Base-by-base conservation (phyloP, 1,139 yeast genomes). In the Hansenula sp. region DNA sequence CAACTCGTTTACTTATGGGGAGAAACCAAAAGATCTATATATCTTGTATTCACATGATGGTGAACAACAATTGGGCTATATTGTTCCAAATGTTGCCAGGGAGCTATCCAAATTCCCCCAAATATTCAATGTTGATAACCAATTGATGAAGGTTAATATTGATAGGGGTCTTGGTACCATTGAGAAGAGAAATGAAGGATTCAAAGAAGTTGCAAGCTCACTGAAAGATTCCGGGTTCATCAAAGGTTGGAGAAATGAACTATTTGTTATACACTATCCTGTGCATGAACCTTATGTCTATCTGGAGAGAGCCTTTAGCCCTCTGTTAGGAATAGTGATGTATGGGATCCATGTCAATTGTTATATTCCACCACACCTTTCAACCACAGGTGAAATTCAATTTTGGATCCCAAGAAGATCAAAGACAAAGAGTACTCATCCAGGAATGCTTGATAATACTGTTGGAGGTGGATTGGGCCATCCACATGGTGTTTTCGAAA, bases 401-500 rank as follows among this genome's bases (percentile, higher is more conserved):
- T 58, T 93, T 45, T 93, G 98, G 98, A 74, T 91, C 6, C 96
- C 99, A 0, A 70, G 88, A 49, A 71, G 99, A 52, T 76, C 97
- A 0, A 60, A 69, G 13, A 73, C 80, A 1, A 93, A 93, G 60
- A 84, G 86, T 16, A 93, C 98, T 0, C 90, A 80, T 66, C 98
- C 99, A 0, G 85, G 88, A 0, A 84, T 80, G 87, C 73, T 90
- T 37, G 99, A 93, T 62, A 93, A 91, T 60, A 88, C 95, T 1
- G 88, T 93, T 6, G 99, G 96, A 0, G 99, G 99, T 1, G 99
- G 99, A 0, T 61, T 93, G 18, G 96, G 96, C 0, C 74, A 83
- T 59, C 96, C 96, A 0, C 70, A 79, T 53, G 90, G 93, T 0
- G 67, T 84, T 2, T 68, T 71, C 59, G 96, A 88, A 41, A 91